Conservation (phyloP, 2,329 filamentous ascomycete species). For the Rutstroemia sp. region DNA sequence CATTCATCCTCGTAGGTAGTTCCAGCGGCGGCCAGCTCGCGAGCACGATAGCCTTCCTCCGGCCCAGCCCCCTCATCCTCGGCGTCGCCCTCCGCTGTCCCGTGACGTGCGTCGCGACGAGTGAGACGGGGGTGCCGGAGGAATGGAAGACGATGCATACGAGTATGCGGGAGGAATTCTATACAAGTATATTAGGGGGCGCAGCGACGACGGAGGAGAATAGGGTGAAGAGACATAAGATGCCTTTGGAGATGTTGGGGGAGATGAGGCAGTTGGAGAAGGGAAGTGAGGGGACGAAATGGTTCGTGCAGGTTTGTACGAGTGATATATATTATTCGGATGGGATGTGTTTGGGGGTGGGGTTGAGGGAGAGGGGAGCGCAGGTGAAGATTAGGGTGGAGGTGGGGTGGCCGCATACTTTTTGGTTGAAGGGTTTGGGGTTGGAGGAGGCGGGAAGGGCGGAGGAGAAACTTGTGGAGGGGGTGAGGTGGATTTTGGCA, state of each 20-base stretch:
- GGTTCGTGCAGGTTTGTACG: constrained; percentile 40
- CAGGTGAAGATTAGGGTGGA: constrained; percentile 37
- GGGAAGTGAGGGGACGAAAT: constrained; percentile 30
- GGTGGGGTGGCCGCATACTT: constrained; percentile 44
- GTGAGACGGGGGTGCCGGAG: constrained; percentile 32
- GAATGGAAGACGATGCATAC: constrained; percentile 33
- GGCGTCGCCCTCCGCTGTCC: constrained; percentile 42
- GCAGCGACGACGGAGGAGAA: constrained; percentile 30
- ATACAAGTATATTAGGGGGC: constrained; percentile 29
- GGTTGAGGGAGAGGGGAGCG: constrained; percentile 33
- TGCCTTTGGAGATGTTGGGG: constrained; percentile 36
- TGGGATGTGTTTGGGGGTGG: constrained; percentile 41
- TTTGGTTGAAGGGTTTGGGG: constrained; percentile 41
- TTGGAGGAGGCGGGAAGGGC: constrained; percentile 35
- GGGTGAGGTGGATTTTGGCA: constrained; percentile 35
- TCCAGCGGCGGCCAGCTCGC: constrained; percentile 44
- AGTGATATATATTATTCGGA: constrained; percentile 46
- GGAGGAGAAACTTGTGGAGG: constrained; percentile 36
- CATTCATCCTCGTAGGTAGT: constrained; percentile 35
- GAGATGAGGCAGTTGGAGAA: constrained; percentile 9
- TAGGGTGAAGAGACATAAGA: constrained; percentile 30
- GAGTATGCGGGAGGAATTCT: constrained; percentile 33
- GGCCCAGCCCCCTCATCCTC: constrained; percentile 24
- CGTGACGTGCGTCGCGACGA: constrained; percentile 39
- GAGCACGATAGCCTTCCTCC: constrained; percentile 34